A percentile compares a stretch with the other conserved stretches of the same genome.
These are phyloP conservation scores for Euphorbia corollata DNA, from an alignment of 441 rosid genomes.

Conservation along the genomic window DNA sequence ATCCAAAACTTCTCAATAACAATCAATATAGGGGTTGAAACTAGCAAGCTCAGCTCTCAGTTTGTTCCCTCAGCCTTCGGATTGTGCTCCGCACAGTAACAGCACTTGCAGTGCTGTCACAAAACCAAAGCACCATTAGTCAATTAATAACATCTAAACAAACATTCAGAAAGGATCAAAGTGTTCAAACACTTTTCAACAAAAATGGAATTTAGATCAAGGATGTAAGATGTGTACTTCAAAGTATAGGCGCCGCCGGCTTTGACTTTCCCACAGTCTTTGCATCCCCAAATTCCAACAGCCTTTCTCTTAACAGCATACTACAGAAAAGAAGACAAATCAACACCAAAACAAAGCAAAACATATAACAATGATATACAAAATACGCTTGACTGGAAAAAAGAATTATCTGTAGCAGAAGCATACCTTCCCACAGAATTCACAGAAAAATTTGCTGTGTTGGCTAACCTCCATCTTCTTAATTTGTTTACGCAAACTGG, in stretches of 20 bases:
- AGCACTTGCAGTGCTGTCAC: conserved; percentile 71
- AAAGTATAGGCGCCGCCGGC: conserved; percentile 94
- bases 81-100: conserved; percentile 83
- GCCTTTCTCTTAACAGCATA: conserved; percentile 88
- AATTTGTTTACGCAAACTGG: conserved; percentile 92
- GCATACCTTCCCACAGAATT: conserved; percentile 86
- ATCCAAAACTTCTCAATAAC: neutral
- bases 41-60: conserved; percentile 49
- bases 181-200: neutral
- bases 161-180: neutral
- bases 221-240: conserved; percentile 41
- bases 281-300: conserved; percentile 94
- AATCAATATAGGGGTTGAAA: neutral
- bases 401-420: neutral
- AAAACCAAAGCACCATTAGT: neutral
- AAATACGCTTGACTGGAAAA: neutral
- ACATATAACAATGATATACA: neutral
- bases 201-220: neutral
- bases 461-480: conserved; percentile 91
- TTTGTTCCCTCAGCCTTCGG: conserved; percentile 85
- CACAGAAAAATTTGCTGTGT: conserved; percentile 93
- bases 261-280: conserved; percentile 83
- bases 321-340: conserved; percentile 25
- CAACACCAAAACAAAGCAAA: neutral
- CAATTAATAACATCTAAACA: neutral